These are phyloP conservation scores for Dactylellina sp. DNA, from an alignment of 2,329 filamentous ascomycete species.

Conservation along the genomic window DNA sequence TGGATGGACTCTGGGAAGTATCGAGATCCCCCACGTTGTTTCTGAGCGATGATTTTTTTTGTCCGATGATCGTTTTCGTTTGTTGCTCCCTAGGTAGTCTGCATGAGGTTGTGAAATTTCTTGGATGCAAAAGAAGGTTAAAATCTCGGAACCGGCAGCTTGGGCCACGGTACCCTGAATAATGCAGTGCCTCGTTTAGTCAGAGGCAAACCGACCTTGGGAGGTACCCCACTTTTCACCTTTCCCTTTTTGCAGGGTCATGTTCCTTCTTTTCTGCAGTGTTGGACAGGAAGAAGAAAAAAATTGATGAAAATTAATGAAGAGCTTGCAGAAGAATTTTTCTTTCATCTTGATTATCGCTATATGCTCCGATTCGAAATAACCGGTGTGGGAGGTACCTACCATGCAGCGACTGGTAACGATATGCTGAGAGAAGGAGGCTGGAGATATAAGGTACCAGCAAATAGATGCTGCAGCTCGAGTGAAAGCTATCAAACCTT, in stretches of 20 bases:
- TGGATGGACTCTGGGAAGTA: too few species aligned
- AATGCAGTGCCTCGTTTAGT: conserved; percentile 48
- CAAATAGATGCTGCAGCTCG: conserved; percentile 16
- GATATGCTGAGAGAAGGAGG: conserved; percentile 31
- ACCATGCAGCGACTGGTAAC: conserved; percentile 36
- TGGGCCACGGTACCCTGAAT: conserved; percentile 55
- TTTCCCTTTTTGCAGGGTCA: conserved; percentile 45
- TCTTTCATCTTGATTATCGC: conserved; percentile 15
- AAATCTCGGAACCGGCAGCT: conserved; percentile 55
- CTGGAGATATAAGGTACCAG: conserved; percentile 49
- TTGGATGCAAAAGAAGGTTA: conserved; percentile 54
- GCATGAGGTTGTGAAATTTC: conserved; percentile 33
- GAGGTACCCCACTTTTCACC: conserved; percentile 45
- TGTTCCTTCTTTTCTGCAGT: conserved; percentile 30
- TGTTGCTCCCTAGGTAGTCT: conserved; percentile 1
- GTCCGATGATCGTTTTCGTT: conserved; percentile 6
- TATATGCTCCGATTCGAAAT: conserved; percentile 46
- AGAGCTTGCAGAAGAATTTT: conserved; percentile 1
- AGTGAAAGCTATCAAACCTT: conserved; percentile 39
- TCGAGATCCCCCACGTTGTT: conserved; percentile 12
- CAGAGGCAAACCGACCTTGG: conserved; percentile 30
- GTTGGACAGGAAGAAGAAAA: conserved; percentile 42
- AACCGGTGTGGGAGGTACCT: conserved; percentile 39
- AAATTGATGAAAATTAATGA: neutral
- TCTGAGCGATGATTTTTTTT: conserved; percentile 7